phyloP scores from a whole-genome alignment of 306 rosid genomes.

The Quercus engelmannii region DNA sequence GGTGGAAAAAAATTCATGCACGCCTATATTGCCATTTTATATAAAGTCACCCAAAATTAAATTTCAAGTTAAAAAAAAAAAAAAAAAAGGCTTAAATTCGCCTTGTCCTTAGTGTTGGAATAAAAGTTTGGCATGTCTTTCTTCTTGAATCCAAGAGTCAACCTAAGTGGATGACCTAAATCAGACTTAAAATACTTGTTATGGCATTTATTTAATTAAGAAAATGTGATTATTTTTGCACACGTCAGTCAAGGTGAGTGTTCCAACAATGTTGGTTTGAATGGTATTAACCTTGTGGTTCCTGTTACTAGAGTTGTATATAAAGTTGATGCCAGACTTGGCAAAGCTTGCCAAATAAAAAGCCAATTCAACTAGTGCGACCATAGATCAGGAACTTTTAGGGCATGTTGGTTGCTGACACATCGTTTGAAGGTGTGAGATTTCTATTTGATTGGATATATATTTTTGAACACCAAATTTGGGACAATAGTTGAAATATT shows the following conservation, averaged over 20 bases:
- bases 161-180: constrained; percentile 39
- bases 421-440: no score
- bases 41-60: no score
- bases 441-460: no score
- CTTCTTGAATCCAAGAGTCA: constrained; percentile 71
- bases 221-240: constrained; percentile 56
- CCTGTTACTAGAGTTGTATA: constrained; percentile 68
- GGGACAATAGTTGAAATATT: no score
- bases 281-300: constrained; percentile 81
- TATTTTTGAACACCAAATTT: no score
- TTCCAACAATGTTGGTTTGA: constrained; percentile 71
- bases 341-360: constrained; percentile 64
- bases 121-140: constrained; percentile 73
- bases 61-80: no score
- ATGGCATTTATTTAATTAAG: constrained; percentile 69
- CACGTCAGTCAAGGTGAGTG: constrained; percentile 67
- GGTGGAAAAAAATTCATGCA: no score
- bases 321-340: constrained; percentile 37
- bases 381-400: constrained; percentile 78
- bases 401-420: constrained; percentile 15
- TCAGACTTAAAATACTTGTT: constrained; percentile 90
- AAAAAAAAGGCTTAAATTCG: no score
- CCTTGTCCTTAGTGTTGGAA: constrained; percentile 89
- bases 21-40: no score
- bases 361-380: constrained; percentile 84